A percentile compares a stretch with the other conserved stretches of the same genome.
phyloP scores from a whole-genome alignment of 148 eudicot species.

The Gaultheria prostrata region DNA sequence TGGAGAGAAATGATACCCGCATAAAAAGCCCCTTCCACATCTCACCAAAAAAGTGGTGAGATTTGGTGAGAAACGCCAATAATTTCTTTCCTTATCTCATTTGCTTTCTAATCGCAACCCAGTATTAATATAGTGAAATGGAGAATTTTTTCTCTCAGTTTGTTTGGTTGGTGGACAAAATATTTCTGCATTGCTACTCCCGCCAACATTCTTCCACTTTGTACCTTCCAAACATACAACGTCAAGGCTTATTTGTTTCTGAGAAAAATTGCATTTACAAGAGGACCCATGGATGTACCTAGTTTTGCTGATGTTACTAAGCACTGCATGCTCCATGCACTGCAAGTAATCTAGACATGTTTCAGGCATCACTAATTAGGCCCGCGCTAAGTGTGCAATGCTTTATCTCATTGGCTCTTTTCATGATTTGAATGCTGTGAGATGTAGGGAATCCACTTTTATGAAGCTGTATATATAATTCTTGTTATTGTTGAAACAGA shows the following conservation, averaged over 20 bases:
- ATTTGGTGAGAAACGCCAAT: neutral
- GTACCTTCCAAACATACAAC: neutral
- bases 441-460: neutral
- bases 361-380: neutral
- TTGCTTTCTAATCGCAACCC: neutral
- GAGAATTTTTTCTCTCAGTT: neutral
- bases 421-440: neutral
- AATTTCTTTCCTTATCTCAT: neutral
- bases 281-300: neutral
- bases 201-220: neutral
- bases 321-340: neutral
- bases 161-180: neutral
- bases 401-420: neutral
- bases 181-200: neutral
- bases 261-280: too few relatives aligned
- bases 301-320: neutral
- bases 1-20: neutral
- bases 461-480: neutral
- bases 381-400: neutral
- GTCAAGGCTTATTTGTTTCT: neutral
- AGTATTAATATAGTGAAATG: neutral
- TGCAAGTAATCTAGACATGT: neutral
- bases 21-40: neutral
- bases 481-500: neutral
- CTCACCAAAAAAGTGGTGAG: neutral